Base-by-base conservation (phyloP, 108 stramenopile genomes). In the Pseudonitzschia pungens region DNA sequence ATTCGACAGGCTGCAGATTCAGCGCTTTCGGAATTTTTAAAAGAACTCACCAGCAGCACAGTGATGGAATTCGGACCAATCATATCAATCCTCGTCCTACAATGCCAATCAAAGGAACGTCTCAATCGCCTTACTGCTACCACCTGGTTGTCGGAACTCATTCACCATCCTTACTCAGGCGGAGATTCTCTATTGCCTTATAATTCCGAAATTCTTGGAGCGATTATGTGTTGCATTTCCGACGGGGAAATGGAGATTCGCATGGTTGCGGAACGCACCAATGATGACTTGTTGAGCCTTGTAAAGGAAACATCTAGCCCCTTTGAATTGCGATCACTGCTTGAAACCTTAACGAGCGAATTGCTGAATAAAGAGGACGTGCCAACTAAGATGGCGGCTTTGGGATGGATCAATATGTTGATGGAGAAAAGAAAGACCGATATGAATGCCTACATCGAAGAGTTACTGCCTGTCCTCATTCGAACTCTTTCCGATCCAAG, bases 371-470 rank as follows among this genome's bases (percentile, higher is more conserved):
- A 91, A 63, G 91, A 92, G 70, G 89, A 97, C 78, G 96, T 98
- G 33, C 94, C 95, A 4, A 98, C 97, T 27, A 95, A 97, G 69
- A 92, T 98, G 90, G 94, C 95, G 27, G 77, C 87, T 0, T 67
- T 98, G 72, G 77, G 86, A 51, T 99, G 99, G 99, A 95, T 98
- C 78, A 94, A 96, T 63, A 98, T 99, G 99, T 81, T 99, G 68
- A 86, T 98, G 69, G 97, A 98, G 74, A 98, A 98, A 84, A 82
- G 86, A 70, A 86, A 86, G 48, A 71, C 73, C 4, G 96, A 96
- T 67, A 98, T 99, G 97, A 92, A 92, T 44, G 84, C 84, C 28
- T 95, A 83, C 74, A 86, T 98, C 32, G 78, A 91, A 44, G 84
- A 91, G 20, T 74, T 99, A 50, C 69, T 98, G 48, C 95, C 94